Evolutionary conservation across 2,329 filamentous ascomycete species (phyloP), one percentile per base, ranked within the genome.

Genomic region (Emergomyces orientalis): DNA sequence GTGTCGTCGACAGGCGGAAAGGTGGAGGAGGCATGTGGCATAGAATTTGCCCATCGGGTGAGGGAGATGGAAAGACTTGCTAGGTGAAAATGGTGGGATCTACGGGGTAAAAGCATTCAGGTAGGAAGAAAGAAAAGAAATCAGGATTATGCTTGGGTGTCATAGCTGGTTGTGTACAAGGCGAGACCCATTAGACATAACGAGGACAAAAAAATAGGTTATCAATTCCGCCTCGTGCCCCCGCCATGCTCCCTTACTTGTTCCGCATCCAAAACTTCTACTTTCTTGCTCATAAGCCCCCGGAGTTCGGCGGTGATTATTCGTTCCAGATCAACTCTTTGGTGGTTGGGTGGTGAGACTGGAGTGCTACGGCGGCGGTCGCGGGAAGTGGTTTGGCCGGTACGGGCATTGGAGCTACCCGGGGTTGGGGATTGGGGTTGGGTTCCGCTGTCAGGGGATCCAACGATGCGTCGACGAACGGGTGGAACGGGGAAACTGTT

Each of bases 401-500:
- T 5, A 49, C 43, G 17, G 11, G 27, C 3, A 4, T 19, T 30
- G 49, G 30, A 19, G 27, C 22, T 22, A 45, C 13, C 13, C 14
- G 47, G 9, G 25, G 11, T 25, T 52, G 32, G 30, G 32, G 49
- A 22, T 27, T 41, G 37, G 43, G 60, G 27, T 14, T 17, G 37
- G 9, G 34, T 45, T 56, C 37, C 14, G 39, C 25, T 43, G 6
- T 43, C 7, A 3, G 2, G 7, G 8, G 56, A 59, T 30, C 37
- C 49, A 56, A 30, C 55, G 49, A 61, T 65, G 19, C 66, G 56
- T 55, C 66, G 63, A n/a, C 66, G 66, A 27, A 66, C 65, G 70
- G 77, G 72, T 63, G 82, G 85, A 0, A 80, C 78, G 0, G 91
- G 91, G 69, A 96, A 95, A 71, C 90, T 91, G 60, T 88, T 82